Base-by-base conservation (phyloP, 495 filamentous ascomycete species). In the Lasiosphaeris hirsuta region DNA sequence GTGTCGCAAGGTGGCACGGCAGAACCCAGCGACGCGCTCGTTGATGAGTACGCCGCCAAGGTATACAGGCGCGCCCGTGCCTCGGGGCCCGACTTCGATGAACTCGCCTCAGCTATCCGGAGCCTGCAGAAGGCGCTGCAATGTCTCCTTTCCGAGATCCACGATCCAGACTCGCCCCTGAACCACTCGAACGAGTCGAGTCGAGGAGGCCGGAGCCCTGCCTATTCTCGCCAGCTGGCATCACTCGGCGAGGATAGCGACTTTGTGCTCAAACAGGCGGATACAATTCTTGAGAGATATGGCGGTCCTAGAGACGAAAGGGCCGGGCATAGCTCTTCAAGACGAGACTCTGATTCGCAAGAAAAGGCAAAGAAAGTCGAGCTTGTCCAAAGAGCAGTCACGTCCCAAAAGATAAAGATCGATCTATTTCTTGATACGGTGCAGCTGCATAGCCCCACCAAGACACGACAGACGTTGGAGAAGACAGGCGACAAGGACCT, bases 231-330 rank as follows among this genome's bases (percentile, higher is more conserved):
- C n/a, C 66, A 75, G 55, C 63, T 83, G 33, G 64, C 59, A 0
- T 68, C 72, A 3, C 75, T 81, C 51, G 63, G 78, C 45, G 74
- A 79, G 51, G 79, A 81, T 56, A 74, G 73, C 53, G 75, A 79
- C 57, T 74, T 75, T 37, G 68, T 71, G 10, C 70, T 83, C 15
- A 74, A 73, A 57, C 70, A 81, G 58, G 69, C 79, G 11, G 73
- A 76, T 48, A 66, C 69, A 6, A 70, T 79, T 8, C 58, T 83
- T n/a, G 72, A 71, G 36, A 72, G 68, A 59, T 72, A 73, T 48
- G 61, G 55, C 44, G 36, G 36, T 30, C 62, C 63, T 47, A 57
- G 48, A 18, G 55, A 56, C 1, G 48, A 35, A 11, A 54, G 47
- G 30, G 60, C 38, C 1, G 35, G 35, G n/a, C 4, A 11, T 4